Conservation (phyloP, 495 filamentous ascomycete species). For the Hypoxylon lienhwacheense region DNA sequence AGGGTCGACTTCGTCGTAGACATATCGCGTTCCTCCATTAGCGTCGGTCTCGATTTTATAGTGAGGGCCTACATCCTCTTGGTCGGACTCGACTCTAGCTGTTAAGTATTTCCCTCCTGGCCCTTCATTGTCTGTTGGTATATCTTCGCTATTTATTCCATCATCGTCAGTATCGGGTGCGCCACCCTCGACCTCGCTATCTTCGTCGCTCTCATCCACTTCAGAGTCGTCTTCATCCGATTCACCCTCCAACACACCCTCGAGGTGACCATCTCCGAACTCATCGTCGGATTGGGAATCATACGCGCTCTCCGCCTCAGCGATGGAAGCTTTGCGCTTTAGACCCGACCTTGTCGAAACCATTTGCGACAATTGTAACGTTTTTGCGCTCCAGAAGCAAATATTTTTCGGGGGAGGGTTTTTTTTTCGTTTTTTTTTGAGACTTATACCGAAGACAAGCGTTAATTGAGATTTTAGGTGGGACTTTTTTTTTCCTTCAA, state of each 20-base stretch:
- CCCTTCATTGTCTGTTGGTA: conserved; percentile 57
- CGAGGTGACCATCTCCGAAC: conserved; percentile 62
- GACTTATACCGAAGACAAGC: conserved; percentile 11
- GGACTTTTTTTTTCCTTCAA: conserved; percentile 25
- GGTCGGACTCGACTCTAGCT: conserved; percentile 30
- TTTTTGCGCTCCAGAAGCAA: conserved; percentile 1
- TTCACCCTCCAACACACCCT: conserved; percentile 59
- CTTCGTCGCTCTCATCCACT: conserved; percentile 45
- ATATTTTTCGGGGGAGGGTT: neutral
- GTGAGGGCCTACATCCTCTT: conserved; percentile 54
- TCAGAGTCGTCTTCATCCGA: conserved; percentile 51
- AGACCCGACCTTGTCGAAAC: conserved; percentile 41
- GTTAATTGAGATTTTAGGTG: neutral
- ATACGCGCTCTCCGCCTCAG: conserved; percentile 40
- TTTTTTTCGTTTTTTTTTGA: conserved; percentile 1
- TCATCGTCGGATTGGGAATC: conserved; percentile 63
- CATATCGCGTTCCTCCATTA: conserved; percentile 56
- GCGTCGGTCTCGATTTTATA: conserved; percentile 61
- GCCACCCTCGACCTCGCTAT: conserved; percentile 47
- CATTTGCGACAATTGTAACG: conserved; percentile 37
- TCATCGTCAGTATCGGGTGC: conserved; percentile 48
- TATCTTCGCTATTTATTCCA: conserved; percentile 59
- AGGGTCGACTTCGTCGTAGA: conserved; percentile 85
- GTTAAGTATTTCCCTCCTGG: conserved; percentile 41
- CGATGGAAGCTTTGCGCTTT: conserved; percentile 50